These are phyloP conservation scores for Cladosporium sphaerospermum DNA, from an alignment of 2,329 filamentous ascomycete species.

Conservation along the genomic window DNA sequence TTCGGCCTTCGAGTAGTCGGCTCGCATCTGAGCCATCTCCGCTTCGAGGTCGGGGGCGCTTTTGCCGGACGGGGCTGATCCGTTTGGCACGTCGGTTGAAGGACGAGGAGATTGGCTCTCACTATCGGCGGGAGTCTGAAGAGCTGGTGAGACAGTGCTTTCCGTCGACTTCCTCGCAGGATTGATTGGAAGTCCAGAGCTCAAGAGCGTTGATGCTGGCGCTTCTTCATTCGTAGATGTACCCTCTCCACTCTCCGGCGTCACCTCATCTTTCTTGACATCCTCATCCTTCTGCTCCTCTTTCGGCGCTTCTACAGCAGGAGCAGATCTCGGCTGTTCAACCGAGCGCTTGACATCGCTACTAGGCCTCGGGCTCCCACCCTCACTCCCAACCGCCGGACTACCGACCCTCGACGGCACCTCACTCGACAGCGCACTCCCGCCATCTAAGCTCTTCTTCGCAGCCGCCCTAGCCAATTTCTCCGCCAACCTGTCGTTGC, in stretches of 20 bases:
- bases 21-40: slow-evolving; percentile 43
- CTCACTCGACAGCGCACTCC: slow-evolving; percentile 35
- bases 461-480: slow-evolving; percentile 81
- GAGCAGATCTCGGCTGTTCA: slow-evolving; percentile 12
- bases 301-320: slow-evolving; percentile 18
- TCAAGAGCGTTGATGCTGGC: slow-evolving; percentile 19
- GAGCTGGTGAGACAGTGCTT: slow-evolving; percentile 19
- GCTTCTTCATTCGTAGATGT: not conserved
- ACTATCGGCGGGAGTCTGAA: slow-evolving; percentile 20
- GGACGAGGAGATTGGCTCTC: slow-evolving; percentile 17
- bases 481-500: slow-evolving; percentile 82
- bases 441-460: slow-evolving; percentile 54
- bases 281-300: slow-evolving; percentile 5
- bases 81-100: slow-evolving; percentile 24
- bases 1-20: slow-evolving; percentile 47
- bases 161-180: slow-evolving; percentile 28
- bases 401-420: slow-evolving; percentile 49
- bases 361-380: slow-evolving; percentile 39
- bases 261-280: slow-evolving; percentile 1
- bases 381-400: slow-evolving; percentile 32
- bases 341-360: slow-evolving; percentile 34
- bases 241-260: not conserved
- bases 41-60: slow-evolving; percentile 35
- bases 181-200: slow-evolving; percentile 30
- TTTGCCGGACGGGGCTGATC: slow-evolving; percentile 6